Conservation (phyloP, 75 land plant species). For the Cupressus sempervirens region DNA sequence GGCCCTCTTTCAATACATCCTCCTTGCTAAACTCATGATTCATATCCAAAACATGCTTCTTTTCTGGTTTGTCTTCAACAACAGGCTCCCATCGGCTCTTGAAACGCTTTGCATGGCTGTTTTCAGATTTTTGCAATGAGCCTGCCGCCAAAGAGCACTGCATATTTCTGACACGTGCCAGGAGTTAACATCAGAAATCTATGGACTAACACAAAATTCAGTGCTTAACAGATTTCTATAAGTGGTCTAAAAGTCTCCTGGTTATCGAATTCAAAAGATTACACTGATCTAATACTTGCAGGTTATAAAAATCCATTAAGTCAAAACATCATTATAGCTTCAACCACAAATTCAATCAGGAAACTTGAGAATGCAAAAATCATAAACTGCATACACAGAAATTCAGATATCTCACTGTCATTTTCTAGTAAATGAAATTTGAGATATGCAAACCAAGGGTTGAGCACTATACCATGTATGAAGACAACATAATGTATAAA, state of each 20-base stretch:
- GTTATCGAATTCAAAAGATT: not conserved
- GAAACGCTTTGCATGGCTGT: conserved; percentile 57
- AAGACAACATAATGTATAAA: too few relatives aligned
- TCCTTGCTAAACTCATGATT: conserved; percentile 36
- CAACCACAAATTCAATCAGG: not conserved
- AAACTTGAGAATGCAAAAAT: not conserved
- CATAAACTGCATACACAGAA: not conserved
- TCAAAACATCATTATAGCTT: not conserved
- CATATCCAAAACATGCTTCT: conserved; percentile 19
- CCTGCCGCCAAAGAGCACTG: not conserved
- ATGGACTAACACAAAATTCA: not conserved
- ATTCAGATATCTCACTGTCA: not conserved
- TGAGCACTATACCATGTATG: not conserved
- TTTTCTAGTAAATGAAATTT: not conserved
- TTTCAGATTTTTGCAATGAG: conserved; percentile 36
- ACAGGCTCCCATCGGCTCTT: conserved; percentile 95
- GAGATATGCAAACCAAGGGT: not conserved
- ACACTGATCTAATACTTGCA: not conserved
- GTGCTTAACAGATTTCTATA: not conserved
- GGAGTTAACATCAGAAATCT: not conserved
- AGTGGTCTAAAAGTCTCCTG: not conserved
- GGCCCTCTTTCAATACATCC: conserved; percentile 25
- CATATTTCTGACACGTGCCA: conserved; percentile 2
- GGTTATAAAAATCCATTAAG: not conserved
- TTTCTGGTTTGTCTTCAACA: conserved; percentile 47